Percentiles rank a stretch among this genome's conserved stretches.
Evolutionary conservation across 371 early-diverging fungal species (phyloP).

Genomic region (Syncephalis fuscata): DNA sequence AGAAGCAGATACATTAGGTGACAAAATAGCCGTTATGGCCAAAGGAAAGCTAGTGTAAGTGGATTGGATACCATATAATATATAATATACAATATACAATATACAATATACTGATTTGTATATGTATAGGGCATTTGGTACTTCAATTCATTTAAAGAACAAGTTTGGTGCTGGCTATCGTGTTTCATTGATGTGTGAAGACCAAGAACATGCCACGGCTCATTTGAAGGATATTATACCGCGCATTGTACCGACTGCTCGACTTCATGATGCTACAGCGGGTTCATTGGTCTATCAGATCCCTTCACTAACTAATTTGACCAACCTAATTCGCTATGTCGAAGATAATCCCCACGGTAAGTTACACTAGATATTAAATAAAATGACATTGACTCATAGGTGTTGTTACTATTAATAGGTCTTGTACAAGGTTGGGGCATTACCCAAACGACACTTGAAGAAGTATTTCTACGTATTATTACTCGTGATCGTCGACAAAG

Average conservation of each 20-base stretch:
- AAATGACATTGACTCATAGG: conserved; percentile 4
- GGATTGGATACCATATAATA: too few species aligned
- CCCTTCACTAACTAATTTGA: conserved; percentile 19
- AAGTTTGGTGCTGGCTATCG: conserved; percentile 49
- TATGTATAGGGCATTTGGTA: conserved; percentile 30
- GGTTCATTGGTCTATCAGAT: conserved; percentile 42
- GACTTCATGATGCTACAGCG: conserved; percentile 41
- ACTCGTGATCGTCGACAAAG: too few species aligned
- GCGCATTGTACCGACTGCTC: conserved; percentile 22
- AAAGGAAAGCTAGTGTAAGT: conserved; percentile 30
- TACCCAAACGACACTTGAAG: conserved; percentile 48
- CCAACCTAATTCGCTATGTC: conserved; percentile 27
- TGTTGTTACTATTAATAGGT: background rate
- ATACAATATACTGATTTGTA: background rate
- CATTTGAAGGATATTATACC: conserved; percentile 17
- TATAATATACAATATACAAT: too few species aligned
- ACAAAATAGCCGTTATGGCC: conserved; percentile 51
- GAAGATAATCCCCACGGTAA: conserved; percentile 15
- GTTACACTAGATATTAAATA: too few species aligned
- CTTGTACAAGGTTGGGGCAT: conserved; percentile 43
- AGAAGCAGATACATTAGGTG: conserved; percentile 47
- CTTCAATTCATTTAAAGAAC: conserved; percentile 40
- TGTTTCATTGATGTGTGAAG: conserved; percentile 17
- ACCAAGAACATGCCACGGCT: conserved; percentile 7
- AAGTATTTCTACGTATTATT: conserved; percentile 20